A percentile compares a stretch with the other conserved stretches of the same genome.
Conservation (phyloP, 2,329 filamentous ascomycete genomes). For the Epicoccum sorghinum region DNA sequence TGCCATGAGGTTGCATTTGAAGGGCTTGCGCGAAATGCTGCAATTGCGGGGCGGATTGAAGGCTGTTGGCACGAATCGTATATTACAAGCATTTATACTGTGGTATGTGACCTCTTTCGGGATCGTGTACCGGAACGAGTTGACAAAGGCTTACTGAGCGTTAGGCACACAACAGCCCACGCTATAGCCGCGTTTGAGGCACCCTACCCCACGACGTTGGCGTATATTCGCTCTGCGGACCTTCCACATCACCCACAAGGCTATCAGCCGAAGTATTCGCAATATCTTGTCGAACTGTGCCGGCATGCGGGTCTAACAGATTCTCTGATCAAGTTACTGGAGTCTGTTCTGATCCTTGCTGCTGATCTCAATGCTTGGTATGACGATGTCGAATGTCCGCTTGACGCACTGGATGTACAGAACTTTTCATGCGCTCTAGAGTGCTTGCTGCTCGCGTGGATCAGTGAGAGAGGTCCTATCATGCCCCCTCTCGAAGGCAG, state of each 20-base stretch:
- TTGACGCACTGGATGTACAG: conserved; percentile 46
- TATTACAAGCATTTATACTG: conserved; percentile 50
- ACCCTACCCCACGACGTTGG: conserved; percentile 39
- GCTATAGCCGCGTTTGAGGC: conserved; percentile 44
- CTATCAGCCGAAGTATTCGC: conserved; percentile 37
- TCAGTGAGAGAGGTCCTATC: conserved; percentile 33
- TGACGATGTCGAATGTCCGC: conserved; percentile 31
- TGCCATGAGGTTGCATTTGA: conserved; percentile 42
- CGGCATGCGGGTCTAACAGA: conserved; percentile 35
- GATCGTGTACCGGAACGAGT: conserved; percentile 24
- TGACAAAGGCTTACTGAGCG: conserved; percentile 47
- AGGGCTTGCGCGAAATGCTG: conserved; percentile 44
- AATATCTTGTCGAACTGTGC: conserved; percentile 40
- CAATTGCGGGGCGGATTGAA: conserved; percentile 42
- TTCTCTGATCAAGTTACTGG: conserved; percentile 36
- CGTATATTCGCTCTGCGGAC: conserved; percentile 35
- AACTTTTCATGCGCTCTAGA: conserved; percentile 46
- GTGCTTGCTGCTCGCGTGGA: conserved; percentile 41
- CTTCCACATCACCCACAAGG: conserved; percentile 39
- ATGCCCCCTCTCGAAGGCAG: conserved; percentile 43
- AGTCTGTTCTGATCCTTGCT: conserved; percentile 40
- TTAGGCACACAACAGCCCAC: conserved; percentile 48
- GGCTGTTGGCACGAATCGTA: conserved; percentile 44
- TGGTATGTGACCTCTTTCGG: conserved; percentile 39
- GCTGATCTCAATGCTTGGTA: conserved; percentile 46